A percentile compares a stretch with the other conserved stretches of the same genome.
phyloP scores from a whole-genome alignment of 441 rosid genomes.

The Sinapis alba region DNA sequence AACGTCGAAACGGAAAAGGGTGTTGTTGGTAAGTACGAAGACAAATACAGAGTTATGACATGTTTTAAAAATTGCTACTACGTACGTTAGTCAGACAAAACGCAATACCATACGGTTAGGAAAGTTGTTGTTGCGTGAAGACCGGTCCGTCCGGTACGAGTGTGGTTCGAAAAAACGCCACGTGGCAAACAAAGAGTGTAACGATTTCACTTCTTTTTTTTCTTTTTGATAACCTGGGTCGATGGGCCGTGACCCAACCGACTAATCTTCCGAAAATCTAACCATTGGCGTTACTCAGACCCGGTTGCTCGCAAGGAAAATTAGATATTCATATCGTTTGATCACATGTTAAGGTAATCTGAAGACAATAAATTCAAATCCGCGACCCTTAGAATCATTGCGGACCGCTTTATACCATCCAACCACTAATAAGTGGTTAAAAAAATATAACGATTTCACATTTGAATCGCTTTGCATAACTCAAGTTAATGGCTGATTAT shows the following conservation, averaged over 20 bases:
- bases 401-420: too few species aligned
- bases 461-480: constrained; percentile 1
- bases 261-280: too few species aligned
- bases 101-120: constrained; percentile 8
- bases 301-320: too few species aligned
- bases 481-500: neutral
- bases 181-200: constrained; percentile 2
- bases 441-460: neutral
- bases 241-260: too few species aligned
- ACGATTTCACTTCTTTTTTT: too few species aligned
- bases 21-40: constrained; percentile 1
- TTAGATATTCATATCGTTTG: too few species aligned
- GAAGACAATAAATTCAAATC: too few species aligned
- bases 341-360: too few species aligned
- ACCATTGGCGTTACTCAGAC: too few species aligned
- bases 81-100: constrained; percentile 20
- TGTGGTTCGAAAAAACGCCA: constrained; percentile 3
- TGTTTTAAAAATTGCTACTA: neutral
- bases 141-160: constrained; percentile 12
- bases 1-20: constrained; percentile 22
- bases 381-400: too few species aligned
- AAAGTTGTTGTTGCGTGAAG: neutral
- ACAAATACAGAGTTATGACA: neutral
- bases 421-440: too few species aligned
- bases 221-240: too few species aligned